These are phyloP conservation scores for Chamaecrista fasciculata DNA, from an alignment of 306 rosid species.

Conservation along the genomic window DNA sequence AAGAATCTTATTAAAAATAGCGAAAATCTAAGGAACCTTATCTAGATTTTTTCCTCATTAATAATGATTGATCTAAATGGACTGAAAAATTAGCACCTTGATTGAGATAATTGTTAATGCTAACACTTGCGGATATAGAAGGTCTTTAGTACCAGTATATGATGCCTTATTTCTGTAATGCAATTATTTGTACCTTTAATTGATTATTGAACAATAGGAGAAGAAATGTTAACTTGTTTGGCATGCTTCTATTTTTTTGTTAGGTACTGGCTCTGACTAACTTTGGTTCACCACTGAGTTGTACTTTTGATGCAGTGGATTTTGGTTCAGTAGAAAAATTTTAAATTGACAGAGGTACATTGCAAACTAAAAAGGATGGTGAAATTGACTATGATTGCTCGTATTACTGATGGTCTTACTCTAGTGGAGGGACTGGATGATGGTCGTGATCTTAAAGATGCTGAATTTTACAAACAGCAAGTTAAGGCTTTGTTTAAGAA, in stretches of 20 bases:
- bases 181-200: background rate
- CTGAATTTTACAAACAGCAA: constrained; percentile 85
- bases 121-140: background rate
- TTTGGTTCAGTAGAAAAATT: constrained; percentile 27
- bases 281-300: constrained; percentile 21
- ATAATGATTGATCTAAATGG: constrained; percentile 7
- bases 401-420: constrained; percentile 93
- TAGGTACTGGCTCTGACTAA: background rate
- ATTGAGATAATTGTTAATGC: background rate
- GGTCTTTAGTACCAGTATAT: background rate
- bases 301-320: constrained; percentile 23
- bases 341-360: constrained; percentile 24
- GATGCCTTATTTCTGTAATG: background rate
- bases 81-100: background rate
- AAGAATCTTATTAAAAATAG: too few relatives aligned
- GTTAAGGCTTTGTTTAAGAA: constrained; percentile 89
- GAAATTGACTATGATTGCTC: constrained; percentile 94
- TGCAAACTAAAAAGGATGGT: constrained; percentile 71
- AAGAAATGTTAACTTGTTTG: background rate
- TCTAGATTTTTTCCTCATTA: too few relatives aligned
- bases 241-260: background rate
- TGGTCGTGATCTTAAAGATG: constrained; percentile 74
- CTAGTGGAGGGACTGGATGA: constrained; percentile 93
- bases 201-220: background rate
- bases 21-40: too few relatives aligned